Conservation (phyloP, 768 basidiomycete genomes). For the Mycena crocata region DNA sequence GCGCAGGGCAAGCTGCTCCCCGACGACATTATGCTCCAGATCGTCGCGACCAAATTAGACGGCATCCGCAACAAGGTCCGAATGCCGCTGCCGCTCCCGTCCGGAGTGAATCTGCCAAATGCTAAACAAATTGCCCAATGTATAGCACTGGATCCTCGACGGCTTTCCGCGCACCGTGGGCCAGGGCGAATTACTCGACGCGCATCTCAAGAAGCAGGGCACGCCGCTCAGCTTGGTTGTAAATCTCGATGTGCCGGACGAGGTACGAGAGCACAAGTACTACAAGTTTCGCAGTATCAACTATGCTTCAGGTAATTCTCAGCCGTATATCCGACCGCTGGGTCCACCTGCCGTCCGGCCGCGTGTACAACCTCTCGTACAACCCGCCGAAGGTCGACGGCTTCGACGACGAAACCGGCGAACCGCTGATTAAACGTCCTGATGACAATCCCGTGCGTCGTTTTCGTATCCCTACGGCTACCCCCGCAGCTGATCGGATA, state of each 20-base stretch:
- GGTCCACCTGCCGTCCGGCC: conserved; percentile 88
- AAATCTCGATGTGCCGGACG: conserved; percentile 90
- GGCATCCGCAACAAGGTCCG: conserved; percentile 72
- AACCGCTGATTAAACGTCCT: conserved; percentile 86
- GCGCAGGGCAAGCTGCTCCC: conserved; percentile 81
- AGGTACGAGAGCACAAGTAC: too few species aligned
- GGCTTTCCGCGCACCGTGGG: conserved; percentile 91
- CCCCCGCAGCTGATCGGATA: too few species aligned
- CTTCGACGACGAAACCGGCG: conserved; percentile 87
- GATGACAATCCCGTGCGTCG: conserved; percentile 88
- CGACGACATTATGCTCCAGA: conserved; percentile 83
- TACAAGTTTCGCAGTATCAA: too few species aligned
- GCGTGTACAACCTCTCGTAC: conserved; percentile 91
- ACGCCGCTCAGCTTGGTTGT: conserved; percentile 83
- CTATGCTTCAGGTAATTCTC: too few species aligned
- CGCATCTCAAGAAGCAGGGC: conserved; percentile 71
- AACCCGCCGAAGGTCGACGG: conserved; percentile 86
- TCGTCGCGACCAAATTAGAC: conserved; percentile 81
- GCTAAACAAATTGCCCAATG: not conserved
- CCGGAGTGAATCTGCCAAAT: not conserved
- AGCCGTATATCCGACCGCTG: conserved; percentile 90
- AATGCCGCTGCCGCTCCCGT: not conserved
- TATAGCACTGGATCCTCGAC: conserved; percentile 90
- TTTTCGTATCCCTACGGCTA: not conserved
- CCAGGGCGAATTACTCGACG: conserved; percentile 86